Conservation (phyloP, 352 stramenopile genomes). For the Globisporangium heterothallicum region DNA sequence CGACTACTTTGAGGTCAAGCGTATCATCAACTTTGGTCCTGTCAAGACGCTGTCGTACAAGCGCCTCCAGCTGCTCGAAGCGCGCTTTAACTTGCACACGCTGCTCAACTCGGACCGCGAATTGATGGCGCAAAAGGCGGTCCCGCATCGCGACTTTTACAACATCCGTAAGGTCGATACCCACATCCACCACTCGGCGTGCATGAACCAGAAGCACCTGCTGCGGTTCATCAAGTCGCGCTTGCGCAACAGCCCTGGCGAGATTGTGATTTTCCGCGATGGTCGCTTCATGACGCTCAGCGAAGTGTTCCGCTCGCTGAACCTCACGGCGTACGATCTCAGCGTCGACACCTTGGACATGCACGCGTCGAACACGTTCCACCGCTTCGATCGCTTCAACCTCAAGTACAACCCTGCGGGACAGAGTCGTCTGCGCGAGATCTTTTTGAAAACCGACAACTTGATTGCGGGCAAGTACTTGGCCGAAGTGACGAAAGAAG, state of each 20-base stretch:
- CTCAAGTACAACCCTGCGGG: slow-evolving; percentile 97
- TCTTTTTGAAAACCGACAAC: slow-evolving; percentile 99
- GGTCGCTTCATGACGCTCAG: slow-evolving; percentile 94
- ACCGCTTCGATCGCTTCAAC: slow-evolving; percentile 99
- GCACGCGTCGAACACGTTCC: slow-evolving; percentile 99
- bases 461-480: slow-evolving; percentile 94
- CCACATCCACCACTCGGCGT: slow-evolving; percentile 97
- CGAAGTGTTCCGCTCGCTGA: slow-evolving; percentile 91
- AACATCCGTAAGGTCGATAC: slow-evolving; percentile 98
- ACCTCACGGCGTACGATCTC: slow-evolving; percentile 96
- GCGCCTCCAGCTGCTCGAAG: slow-evolving; percentile 85
- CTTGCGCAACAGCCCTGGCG: slow-evolving; percentile 71
- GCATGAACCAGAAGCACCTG: slow-evolving; percentile 96
- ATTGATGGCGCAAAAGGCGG: slow-evolving; percentile 91
- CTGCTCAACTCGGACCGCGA: slow-evolving; percentile 96
- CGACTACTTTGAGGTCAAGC: slow-evolving; percentile 75
- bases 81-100: slow-evolving; percentile 95
- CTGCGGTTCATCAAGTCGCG: slow-evolving; percentile 89
- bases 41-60: slow-evolving; percentile 88
- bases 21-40: slow-evolving; percentile 83
- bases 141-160: slow-evolving; percentile 99
- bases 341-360: slow-evolving; percentile 99
- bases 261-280: slow-evolving; percentile 95
- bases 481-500: slow-evolving; percentile 94
- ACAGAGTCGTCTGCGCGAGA: slow-evolving; percentile 93